Evolutionary conservation across 2,329 filamentous ascomycete species (phyloP), one percentile per base, ranked within the genome.

Genomic region (Colletotrichum simmondsii): DNA sequence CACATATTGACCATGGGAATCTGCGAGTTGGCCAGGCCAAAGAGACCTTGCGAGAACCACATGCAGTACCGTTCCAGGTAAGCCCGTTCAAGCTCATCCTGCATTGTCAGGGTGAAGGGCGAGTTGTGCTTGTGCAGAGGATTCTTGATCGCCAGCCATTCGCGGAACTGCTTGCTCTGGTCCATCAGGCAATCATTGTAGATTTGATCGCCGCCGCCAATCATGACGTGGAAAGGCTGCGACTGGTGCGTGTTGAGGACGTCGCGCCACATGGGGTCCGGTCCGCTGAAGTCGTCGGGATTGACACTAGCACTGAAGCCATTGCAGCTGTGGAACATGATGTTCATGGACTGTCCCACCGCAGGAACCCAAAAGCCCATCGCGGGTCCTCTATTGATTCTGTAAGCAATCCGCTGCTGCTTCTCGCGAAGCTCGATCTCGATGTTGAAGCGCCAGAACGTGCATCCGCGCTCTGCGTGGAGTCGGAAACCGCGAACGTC

Each of bases 1-100:
- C 94, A 98, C 81, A 99, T 95, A 81, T 99, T 99, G 78, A 99
- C 91, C 95, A 98, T 98, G 10, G 97, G 95, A 58, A 99, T 98
- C 80, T 98, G 96, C 2, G 94, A 93, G 77, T 93, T 95, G 5
- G 96, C 97, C 79, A 99, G 90, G n/a, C 93, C 91, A 79, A 98
- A 99, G 5, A 98, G 85, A 0, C 97, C 97, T 78, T 97, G 95
- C 0, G 95, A 98, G 82, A 98, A 99, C 95, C 97, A 99, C 88
- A 92, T 93, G 73, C 92, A 91, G 79, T 99, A 99, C 24, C 94
- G 90, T 72, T 97, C 90, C 0, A 99, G 87, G 78, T 97, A 99
- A 78, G 97, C 98, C 0, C 84, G 84, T 79, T 99, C 97, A 5
- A 99, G 85, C 82, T 99, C 95, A 59, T 94, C 90, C 79, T 97